Evolutionary conservation across 75 land plant species (phyloP).

Genomic region (Ceratopteris richardii): DNA sequence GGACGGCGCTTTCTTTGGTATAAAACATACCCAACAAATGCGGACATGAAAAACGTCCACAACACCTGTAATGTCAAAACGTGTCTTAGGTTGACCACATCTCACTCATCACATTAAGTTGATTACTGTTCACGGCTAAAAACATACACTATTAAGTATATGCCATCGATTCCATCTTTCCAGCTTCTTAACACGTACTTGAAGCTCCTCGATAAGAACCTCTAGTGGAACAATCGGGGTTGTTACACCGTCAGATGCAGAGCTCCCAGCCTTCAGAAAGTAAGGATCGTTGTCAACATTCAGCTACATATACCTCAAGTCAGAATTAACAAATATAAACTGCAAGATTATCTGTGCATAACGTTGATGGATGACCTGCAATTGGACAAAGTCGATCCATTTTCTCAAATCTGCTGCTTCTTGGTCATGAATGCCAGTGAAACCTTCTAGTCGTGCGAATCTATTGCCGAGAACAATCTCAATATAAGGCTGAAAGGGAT

Average conservation of each 20-base stretch:
- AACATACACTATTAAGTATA: constrained; percentile 65
- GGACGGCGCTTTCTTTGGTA: constrained; percentile 57
- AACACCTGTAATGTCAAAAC: constrained; percentile 59
- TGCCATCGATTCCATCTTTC: constrained; percentile 98
- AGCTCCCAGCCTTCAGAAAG: constrained; percentile 41
- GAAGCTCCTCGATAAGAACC: constrained; percentile 64
- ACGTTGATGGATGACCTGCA: constrained; percentile 49
- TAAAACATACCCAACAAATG: constrained; percentile 84
- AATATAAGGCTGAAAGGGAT: constrained; percentile 67
- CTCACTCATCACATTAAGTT: no score
- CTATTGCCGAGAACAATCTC: constrained; percentile 72
- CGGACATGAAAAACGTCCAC: constrained; percentile 93
- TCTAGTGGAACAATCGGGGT: constrained; percentile 57
- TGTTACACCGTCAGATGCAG: constrained; percentile 52
- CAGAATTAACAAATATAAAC: background rate
- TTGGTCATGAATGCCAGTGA: constrained; percentile 53
- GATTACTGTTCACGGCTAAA: no score
- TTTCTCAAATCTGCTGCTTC: constrained; percentile 88
- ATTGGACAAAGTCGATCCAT: constrained; percentile 78
- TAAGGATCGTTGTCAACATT: background rate
- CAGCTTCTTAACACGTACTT: constrained; percentile 61
- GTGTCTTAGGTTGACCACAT: no score
- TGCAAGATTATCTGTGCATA: no score
- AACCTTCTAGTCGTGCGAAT: constrained; percentile 42
- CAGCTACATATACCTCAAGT: background rate